Evolutionary conservation across 1,284 basidiomycete species (phyloP).

Genomic region (Ustilago trichophora): DNA sequence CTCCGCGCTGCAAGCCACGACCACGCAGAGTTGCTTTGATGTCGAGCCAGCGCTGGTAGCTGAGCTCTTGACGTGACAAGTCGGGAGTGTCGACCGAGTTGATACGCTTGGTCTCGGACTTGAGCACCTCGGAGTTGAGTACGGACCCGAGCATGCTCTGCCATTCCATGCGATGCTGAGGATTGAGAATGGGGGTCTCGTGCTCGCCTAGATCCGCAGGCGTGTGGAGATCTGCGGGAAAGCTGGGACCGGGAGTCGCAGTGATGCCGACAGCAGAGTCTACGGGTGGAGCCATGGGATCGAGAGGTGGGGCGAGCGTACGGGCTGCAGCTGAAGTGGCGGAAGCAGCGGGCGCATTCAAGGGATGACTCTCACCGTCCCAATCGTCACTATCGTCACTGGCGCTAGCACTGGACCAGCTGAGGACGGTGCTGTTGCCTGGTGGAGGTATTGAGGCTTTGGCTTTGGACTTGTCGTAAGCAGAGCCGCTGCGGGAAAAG

Average conservation of each 20-base stretch:
- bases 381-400: slow-evolving; percentile 48
- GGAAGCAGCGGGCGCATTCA: background rate
- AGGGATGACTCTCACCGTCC: slow-evolving; percentile 22
- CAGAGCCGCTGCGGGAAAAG: slow-evolving; percentile 31
- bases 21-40: slow-evolving; percentile 86
- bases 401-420: slow-evolving; percentile 33
- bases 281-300: slow-evolving; percentile 6
- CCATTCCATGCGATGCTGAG: slow-evolving; percentile 63
- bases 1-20: slow-evolving; percentile 67
- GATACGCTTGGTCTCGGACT: slow-evolving; percentile 65
- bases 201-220: slow-evolving; percentile 24
- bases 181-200: slow-evolving; percentile 49
- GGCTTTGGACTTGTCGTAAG: slow-evolving; percentile 17
- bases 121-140: slow-evolving; percentile 63
- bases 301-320: slow-evolving; percentile 14
- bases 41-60: slow-evolving; percentile 80
- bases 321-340: slow-evolving; percentile 4
- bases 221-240: slow-evolving; percentile 40
- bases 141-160: slow-evolving; percentile 66
- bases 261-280: slow-evolving; percentile 10
- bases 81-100: slow-evolving; percentile 67
- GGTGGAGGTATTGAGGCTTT: slow-evolving; percentile 21
- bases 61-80: slow-evolving; percentile 54
- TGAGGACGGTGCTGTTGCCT: slow-evolving; percentile 4
- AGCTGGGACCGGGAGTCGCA: slow-evolving; percentile 38